Evolutionary conservation across 2,329 filamentous ascomycete genomes (phyloP).

Genomic region (Colletotrichum somersetense): DNA sequence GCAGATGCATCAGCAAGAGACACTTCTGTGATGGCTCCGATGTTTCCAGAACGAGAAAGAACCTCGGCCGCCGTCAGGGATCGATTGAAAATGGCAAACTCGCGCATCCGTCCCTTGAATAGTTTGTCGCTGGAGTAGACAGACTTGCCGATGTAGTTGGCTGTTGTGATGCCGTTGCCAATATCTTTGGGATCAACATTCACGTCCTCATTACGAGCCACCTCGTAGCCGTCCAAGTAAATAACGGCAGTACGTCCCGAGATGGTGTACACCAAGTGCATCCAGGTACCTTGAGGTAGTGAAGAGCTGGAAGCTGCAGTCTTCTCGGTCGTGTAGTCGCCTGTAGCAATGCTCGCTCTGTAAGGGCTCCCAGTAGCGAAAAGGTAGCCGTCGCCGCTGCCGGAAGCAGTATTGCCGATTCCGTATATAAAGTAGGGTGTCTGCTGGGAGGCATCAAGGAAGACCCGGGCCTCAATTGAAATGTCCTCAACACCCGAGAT

Average conservation of each 20-base stretch:
- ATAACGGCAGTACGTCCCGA: conserved; percentile 43
- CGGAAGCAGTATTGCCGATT: conserved; percentile 44
- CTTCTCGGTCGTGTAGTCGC: conserved; percentile 43
- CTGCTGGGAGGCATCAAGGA: conserved; percentile 42
- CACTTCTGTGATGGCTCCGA: conserved; percentile 36
- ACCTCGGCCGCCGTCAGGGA: conserved; percentile 43
- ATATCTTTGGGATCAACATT: conserved; percentile 39
- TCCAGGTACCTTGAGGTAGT: conserved; percentile 43
- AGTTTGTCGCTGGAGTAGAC: conserved; percentile 43
- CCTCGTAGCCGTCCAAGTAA: conserved; percentile 52
- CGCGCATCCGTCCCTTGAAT: conserved; percentile 44
- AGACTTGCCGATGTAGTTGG: conserved; percentile 45
- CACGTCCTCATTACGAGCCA: conserved; percentile 35
- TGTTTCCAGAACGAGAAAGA: conserved; percentile 32
- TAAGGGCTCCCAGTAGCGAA: conserved; percentile 45
- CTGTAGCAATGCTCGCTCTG: conserved; percentile 43
- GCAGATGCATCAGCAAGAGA: conserved; percentile 35
- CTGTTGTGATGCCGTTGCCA: conserved; percentile 43
- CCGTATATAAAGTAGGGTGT: conserved; percentile 46
- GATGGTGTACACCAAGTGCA: conserved; percentile 43
- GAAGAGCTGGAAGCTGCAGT: conserved; percentile 37
- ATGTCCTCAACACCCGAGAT: conserved; percentile 41
- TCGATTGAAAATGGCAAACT: conserved; percentile 45
- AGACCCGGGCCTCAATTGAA: conserved; percentile 43
- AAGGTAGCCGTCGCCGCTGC: conserved; percentile 44